phyloP scores from a whole-genome alignment of 75 land plant genomes.

The Selaginella moellendorffii region DNA sequence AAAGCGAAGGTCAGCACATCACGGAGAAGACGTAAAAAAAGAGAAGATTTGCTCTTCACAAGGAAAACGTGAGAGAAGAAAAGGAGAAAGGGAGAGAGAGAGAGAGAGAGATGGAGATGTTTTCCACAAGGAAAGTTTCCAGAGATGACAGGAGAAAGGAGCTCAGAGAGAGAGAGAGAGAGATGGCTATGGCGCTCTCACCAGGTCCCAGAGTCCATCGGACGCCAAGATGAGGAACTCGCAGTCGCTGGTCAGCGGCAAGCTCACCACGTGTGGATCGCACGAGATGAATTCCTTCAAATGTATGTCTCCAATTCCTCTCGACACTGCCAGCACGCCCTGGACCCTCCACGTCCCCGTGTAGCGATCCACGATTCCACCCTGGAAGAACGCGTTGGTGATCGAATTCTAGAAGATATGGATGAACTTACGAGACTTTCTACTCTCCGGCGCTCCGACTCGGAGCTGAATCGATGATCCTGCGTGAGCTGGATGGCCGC shows the following conservation, averaged over 20 bases:
- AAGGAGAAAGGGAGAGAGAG: too few species aligned
- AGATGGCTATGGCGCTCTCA: conserved; percentile 7
- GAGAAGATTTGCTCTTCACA: too few species aligned
- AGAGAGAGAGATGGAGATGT: too few species aligned
- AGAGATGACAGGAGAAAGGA: too few species aligned
- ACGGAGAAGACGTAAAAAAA: too few species aligned
- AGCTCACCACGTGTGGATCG: conserved; percentile 32
- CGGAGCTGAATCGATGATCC: conserved; percentile 34
- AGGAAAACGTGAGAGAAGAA: too few species aligned
- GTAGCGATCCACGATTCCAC: conserved; percentile 38
- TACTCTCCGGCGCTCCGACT: conserved; percentile 42
- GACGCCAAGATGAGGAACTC: conserved; percentile 59
- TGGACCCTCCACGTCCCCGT: conserved; percentile 60
- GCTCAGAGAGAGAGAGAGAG: too few species aligned
- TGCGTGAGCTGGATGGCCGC: conserved; percentile 36
- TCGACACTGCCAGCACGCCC: conserved; percentile 48
- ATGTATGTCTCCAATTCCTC: conserved; percentile 48
- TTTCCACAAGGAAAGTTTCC: too few species aligned
- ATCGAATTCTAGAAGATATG: not conserved
- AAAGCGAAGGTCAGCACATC: too few species aligned
- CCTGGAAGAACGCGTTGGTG: conserved; percentile 21
- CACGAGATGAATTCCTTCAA: conserved; percentile 46
- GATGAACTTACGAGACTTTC: conserved; percentile 37
- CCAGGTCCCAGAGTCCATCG: conserved; percentile 78
- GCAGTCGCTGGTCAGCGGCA: conserved; percentile 32